A percentile compares a stretch with the other conserved stretches of the same genome.
Conservation (phyloP, 352 stramenopile genomes). For the Phytophthora ramorum region DNA sequence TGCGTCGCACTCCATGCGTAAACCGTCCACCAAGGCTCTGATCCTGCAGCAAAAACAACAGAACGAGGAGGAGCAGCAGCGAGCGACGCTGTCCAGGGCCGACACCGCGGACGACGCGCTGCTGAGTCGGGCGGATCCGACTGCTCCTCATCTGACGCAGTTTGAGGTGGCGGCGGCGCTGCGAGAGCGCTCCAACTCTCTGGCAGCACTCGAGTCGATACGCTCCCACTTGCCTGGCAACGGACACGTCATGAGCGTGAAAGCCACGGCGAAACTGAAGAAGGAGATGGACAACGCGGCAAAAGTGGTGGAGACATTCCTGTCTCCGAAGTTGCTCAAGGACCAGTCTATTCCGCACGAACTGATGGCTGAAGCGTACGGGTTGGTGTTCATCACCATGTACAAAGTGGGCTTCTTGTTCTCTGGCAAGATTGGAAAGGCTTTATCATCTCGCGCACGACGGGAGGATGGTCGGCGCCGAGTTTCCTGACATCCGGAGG, state of each 20-base stretch:
- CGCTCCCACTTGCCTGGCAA: conserved; percentile 26
- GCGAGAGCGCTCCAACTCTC: conserved; percentile 67
- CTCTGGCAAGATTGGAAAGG: conserved; percentile 80
- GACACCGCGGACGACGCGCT: conserved; percentile 50
- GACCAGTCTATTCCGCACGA: conserved; percentile 86
- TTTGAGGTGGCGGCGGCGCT: conserved; percentile 42
- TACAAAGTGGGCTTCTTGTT: conserved; percentile 86
- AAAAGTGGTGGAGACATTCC: conserved; percentile 75
- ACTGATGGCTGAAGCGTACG: conserved; percentile 75
- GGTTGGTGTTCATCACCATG: conserved; percentile 81
- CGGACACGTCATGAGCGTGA: conserved; percentile 62
- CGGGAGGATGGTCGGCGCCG: conserved; percentile 75
- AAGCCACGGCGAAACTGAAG: conserved; percentile 63
- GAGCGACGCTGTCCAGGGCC: conserved; percentile 40
- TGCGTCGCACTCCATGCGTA: conserved; percentile 24
- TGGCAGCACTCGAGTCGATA: conserved; percentile 49
- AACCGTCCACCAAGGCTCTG: conserved; percentile 59
- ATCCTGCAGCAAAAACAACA: conserved; percentile 53
- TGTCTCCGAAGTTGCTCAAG: conserved; percentile 76
- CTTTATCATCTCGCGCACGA: conserved; percentile 79
- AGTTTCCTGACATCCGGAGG: conserved; percentile 76
- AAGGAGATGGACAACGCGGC: conserved; percentile 70
- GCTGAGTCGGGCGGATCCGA: conserved; percentile 26
- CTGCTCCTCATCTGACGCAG: conserved; percentile 14
- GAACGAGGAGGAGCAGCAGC: conserved; percentile 25